These are phyloP conservation scores for Yamadazyma aaseri DNA, from an alignment of 1,139 yeast genomes.

Conservation along the genomic window DNA sequence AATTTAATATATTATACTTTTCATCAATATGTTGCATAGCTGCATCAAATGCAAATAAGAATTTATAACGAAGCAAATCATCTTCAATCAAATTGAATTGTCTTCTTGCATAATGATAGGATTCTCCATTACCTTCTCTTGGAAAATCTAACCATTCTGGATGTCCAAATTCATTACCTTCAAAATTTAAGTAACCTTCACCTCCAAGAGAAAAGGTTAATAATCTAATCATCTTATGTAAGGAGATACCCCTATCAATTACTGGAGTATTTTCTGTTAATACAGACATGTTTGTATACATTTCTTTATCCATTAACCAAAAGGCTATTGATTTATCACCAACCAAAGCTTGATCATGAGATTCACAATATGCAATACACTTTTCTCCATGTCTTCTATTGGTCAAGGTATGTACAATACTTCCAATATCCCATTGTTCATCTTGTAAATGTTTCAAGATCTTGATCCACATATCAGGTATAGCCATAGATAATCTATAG, in stretches of 20 bases:
- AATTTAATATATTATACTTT: conserved; percentile 66
- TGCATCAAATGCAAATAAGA: conserved; percentile 72
- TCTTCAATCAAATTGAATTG: conserved; percentile 88
- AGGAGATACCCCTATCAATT: conserved; percentile 83
- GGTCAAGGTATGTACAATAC: conserved; percentile 76
- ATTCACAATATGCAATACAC: conserved; percentile 91
- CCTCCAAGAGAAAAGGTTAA: conserved; percentile 90
- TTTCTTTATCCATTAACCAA: conserved; percentile 98
- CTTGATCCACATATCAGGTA: conserved; percentile 99
- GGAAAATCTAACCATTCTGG: conserved; percentile 99
- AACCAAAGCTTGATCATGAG: conserved; percentile 96
- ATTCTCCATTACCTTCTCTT: conserved; percentile 79
- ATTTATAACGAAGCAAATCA: conserved; percentile 73
- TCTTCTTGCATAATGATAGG: conserved; percentile 91
- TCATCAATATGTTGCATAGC: conserved; percentile 80
- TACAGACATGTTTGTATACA: conserved; percentile 94
- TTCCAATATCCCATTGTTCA: conserved; percentile 89
- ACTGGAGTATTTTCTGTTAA: conserved; percentile 71
- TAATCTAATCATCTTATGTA: conserved; percentile 87
- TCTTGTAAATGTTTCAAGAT: conserved; percentile 77
- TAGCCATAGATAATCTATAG: conserved; percentile 92
- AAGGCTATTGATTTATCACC: conserved; percentile 96
- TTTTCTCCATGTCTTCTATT: conserved; percentile 88
- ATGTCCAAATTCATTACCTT: conserved; percentile 98
- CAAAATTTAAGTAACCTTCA: conserved; percentile 92